phyloP scores from a whole-genome alignment of 805 yeast genomes.

The Kuraishia piskuri region DNA sequence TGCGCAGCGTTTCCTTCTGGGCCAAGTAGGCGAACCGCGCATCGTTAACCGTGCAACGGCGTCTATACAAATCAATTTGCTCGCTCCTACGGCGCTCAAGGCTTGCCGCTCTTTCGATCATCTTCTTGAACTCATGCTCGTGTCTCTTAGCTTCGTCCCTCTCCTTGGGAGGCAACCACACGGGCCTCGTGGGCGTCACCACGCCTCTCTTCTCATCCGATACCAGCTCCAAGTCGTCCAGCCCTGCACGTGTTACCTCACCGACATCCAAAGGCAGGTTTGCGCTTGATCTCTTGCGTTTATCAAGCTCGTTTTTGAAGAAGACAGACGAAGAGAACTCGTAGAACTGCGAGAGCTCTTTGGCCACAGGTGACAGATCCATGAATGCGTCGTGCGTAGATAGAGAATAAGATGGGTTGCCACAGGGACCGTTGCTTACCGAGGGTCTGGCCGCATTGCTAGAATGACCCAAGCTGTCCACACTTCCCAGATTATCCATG shows the following conservation, averaged over 20 bases:
- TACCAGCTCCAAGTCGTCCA: slow-evolving; percentile 53
- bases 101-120: slow-evolving; percentile 24
- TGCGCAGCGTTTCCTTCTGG: slow-evolving; percentile 11
- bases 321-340: slow-evolving; percentile 26
- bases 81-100: slow-evolving; percentile 22
- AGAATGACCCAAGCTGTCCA: no score
- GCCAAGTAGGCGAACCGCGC: slow-evolving; percentile 23
- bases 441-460: neutral
- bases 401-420: neutral
- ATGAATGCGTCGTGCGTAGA: slow-evolving; percentile 14
- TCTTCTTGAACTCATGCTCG: slow-evolving; percentile 40
- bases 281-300: slow-evolving; percentile 25
- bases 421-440: neutral
- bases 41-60: slow-evolving; percentile 19
- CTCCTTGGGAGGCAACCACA: slow-evolving; percentile 63
- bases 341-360: slow-evolving; percentile 32
- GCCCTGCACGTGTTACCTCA: slow-evolving; percentile 25
- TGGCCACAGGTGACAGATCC: slow-evolving; percentile 25
- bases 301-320: slow-evolving; percentile 26
- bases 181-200: slow-evolving; percentile 57
- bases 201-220: slow-evolving; percentile 50
- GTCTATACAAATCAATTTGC: slow-evolving; percentile 19
- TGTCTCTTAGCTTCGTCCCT: slow-evolving; percentile 43
- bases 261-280: slow-evolving; percentile 27
- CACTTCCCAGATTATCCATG: no score